Evolutionary conservation across 257 asterid genomes (phyloP), one percentile per base, ranked within the genome.

Genomic region (Solanum pinnatisectum): DNA sequence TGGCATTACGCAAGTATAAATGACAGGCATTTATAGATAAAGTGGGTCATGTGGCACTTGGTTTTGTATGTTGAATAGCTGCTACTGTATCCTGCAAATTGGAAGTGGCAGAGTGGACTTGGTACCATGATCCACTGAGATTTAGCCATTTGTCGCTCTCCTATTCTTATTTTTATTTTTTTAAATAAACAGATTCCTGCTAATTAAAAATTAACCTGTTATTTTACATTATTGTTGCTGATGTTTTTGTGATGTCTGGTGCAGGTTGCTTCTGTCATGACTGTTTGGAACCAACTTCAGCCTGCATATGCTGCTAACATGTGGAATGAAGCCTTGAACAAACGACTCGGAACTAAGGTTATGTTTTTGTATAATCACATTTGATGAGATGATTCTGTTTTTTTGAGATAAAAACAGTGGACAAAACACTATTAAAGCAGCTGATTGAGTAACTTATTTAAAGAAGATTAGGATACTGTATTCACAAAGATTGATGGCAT

Each of bases 281-380:
- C 99, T 87, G 89, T 96, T 87, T 96, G 97, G 96, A 94, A 92
- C 86, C 96, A 95, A 86, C 36, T 96, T 90, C 91, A 93, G 88
- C 99, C 99, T 86, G 95, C 91, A 83, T 95, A 95, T 92, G 98
- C 98, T 87, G 93, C 95, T 88, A 95, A 90, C 91, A 60, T 96
- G 96, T 96, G 98, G 99, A 95, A 86, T 89, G 99, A 95, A 94
- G 98, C 99, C 88, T 89, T 96, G 92, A 96, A 96, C 94, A 95
- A 92, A 88, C 95, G 96, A 59, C 98, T 96, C 65, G 98, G 98
- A 89, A 94, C 99, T 91, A 76, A 94, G 99, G 99, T 96, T 84
- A 87, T 85, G 56, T 86, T 82, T 40, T 56, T 84, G 32, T 52
- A 59, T 81, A 39, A 30, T 81, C 20, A 35, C 36, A 46, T 44